Percentiles rank a stretch among this genome's conserved stretches.
Conservation (phyloP, 179 eudicot genomes). For the Kewa caespitosa region DNA sequence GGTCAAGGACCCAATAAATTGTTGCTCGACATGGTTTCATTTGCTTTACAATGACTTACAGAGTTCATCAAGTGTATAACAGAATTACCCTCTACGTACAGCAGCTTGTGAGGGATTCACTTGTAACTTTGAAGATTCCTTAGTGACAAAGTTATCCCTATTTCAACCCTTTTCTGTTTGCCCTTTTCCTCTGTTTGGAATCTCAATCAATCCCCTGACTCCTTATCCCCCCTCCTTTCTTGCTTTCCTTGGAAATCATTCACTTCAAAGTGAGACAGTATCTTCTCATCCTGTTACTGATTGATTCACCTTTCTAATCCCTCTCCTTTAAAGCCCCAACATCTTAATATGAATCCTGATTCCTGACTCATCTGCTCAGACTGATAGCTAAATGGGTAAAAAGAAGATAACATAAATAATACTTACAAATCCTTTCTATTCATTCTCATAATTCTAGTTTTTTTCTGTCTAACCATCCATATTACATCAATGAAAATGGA, state of each 20-base stretch:
- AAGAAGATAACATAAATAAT: neutral
- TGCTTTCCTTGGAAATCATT: slow-evolving; percentile 14
- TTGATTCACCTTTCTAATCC: slow-evolving; percentile 9
- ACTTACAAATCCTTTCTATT: neutral
- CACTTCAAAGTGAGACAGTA: slow-evolving; percentile 20
- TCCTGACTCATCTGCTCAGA: neutral
- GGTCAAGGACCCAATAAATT: slow-evolving; percentile 13
- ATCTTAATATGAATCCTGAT: neutral
- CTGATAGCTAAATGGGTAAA: neutral
- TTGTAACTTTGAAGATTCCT: slow-evolving; percentile 31
- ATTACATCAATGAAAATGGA: slow-evolving; percentile 6
- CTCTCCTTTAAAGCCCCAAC: neutral
- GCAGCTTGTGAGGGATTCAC: neutral
- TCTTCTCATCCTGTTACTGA: slow-evolving; percentile 19
- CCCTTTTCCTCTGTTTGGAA: slow-evolving; percentile 28
- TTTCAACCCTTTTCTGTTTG: slow-evolving; percentile 28
- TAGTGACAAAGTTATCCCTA: slow-evolving; percentile 23
- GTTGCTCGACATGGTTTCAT: slow-evolving; percentile 4
- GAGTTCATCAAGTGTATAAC: neutral
- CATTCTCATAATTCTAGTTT: neutral
- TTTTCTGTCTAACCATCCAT: neutral
- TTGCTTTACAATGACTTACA: neutral
- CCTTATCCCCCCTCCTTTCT: slow-evolving; percentile 11
- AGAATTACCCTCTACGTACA: too few species aligned
- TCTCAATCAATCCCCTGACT: slow-evolving; percentile 13